These are phyloP conservation scores for Pestalotiopsis sp. DNA, from an alignment of 2,329 filamentous ascomycete genomes.

Conservation along the genomic window DNA sequence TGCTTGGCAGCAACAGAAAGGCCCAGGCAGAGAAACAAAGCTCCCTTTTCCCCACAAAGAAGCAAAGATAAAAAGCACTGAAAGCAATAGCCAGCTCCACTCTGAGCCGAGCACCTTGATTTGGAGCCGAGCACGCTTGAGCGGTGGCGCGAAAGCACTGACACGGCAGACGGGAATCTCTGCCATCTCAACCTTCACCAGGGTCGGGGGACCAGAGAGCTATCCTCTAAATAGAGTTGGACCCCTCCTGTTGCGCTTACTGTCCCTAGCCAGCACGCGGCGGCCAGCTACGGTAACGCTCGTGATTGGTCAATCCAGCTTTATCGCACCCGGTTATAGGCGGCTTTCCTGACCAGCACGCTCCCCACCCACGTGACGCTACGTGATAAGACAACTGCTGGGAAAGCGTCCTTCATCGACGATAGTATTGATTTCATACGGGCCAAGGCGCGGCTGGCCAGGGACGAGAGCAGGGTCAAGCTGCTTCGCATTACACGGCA, in stretches of 20 bases:
- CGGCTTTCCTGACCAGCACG: constrained; percentile 30
- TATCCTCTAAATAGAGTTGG: constrained; percentile 6
- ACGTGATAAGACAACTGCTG: constrained; percentile 27
- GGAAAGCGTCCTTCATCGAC: constrained; percentile 26
- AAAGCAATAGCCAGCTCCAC: constrained; percentile 10
- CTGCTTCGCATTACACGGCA: constrained; percentile 1
- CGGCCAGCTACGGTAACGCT: constrained; percentile 19
- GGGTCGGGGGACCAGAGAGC: background rate
- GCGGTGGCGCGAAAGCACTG: background rate
- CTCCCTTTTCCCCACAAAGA: constrained; percentile 2
- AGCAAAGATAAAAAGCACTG: background rate
- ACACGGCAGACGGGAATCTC: background rate
- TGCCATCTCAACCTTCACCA: background rate
- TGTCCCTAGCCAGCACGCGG: background rate
- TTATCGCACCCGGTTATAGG: constrained; percentile 29
- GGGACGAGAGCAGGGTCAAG: background rate
- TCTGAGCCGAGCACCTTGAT: constrained; percentile 13
- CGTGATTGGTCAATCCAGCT: constrained; percentile 32
- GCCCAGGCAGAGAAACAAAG: background rate
- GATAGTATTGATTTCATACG: constrained; percentile 24
- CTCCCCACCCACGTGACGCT: constrained; percentile 30
- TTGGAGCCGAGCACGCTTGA: constrained; percentile 8
- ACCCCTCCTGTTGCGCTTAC: background rate
- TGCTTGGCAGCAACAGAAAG: background rate
- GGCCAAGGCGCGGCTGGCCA: constrained; percentile 14